Evolutionary conservation across 129 eudicot species (phyloP).

Genomic region (carrot (Daucus carota)): DH1_v3.0 NC_030382.2:56694001-56694500

Average conservation of each 20-base stretch:
- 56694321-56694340: constrained; percentile 72
- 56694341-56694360: constrained; percentile 55
- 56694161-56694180: constrained; percentile 55
- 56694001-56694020: background rate
- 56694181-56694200: constrained; percentile 57
- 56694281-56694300: constrained; percentile 1
- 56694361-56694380: constrained; percentile 77
- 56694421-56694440: background rate
- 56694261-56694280: background rate
- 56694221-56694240: background rate
- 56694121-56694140: background rate
- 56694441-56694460: background rate
- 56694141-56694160: constrained; percentile 10
- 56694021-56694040: background rate
- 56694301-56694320: constrained; percentile 10
- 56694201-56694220: constrained; percentile 69
- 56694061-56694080: background rate
- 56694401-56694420: background rate
- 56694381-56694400: constrained; percentile 96
- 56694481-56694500: too few species aligned
- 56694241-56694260: background rate
- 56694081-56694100: background rate
- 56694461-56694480: background rate
- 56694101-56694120: background rate
- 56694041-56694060: background rate